Evolutionary conservation across 2,329 filamentous ascomycete species (phyloP).

Genomic region (Remersonia thermophila): DNA sequence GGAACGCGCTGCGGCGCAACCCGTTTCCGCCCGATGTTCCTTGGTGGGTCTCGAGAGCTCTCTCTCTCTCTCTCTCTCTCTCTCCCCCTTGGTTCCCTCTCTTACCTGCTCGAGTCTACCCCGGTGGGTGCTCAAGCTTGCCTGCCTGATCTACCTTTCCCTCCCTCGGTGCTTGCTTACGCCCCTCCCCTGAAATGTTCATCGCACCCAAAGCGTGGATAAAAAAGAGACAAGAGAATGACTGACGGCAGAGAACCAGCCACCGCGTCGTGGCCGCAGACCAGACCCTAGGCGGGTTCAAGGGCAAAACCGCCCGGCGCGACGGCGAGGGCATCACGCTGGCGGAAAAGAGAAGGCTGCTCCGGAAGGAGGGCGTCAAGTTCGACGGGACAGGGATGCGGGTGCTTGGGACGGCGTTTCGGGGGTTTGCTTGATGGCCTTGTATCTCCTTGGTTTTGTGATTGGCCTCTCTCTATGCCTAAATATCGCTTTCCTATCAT

Average conservation of each 20-base stretch:
- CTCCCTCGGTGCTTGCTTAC: too few relatives aligned
- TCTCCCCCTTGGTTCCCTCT: neutral
- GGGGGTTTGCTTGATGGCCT: constrained; percentile 25
- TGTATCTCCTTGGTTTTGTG: too few relatives aligned
- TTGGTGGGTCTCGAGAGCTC: constrained; percentile 31
- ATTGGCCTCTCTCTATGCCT: too few relatives aligned
- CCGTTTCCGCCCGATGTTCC: constrained; percentile 74
- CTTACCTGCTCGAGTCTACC: neutral
- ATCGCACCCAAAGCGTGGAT: too few relatives aligned
- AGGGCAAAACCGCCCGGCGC: constrained; percentile 47
- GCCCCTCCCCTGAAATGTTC: too few relatives aligned
- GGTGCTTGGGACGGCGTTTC: constrained; percentile 46
- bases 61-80: neutral
- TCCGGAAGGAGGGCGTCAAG: constrained; percentile 51
- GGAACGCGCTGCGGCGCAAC: constrained; percentile 64
- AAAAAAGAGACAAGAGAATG: neutral
- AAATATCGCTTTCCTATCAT: too few relatives aligned
- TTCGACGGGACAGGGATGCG: constrained; percentile 45
- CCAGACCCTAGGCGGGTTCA: constrained; percentile 59
- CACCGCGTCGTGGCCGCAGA: constrained; percentile 68
- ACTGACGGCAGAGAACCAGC: too few relatives aligned
- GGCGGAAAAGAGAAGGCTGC: constrained; percentile 49
- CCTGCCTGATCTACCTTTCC: too few relatives aligned
- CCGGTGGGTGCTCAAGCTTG: too few relatives aligned
- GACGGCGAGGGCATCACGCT: constrained; percentile 46